phyloP scores from a whole-genome alignment of 2,329 filamentous ascomycete genomes.

The Pseudopithomyces chartarum region DNA sequence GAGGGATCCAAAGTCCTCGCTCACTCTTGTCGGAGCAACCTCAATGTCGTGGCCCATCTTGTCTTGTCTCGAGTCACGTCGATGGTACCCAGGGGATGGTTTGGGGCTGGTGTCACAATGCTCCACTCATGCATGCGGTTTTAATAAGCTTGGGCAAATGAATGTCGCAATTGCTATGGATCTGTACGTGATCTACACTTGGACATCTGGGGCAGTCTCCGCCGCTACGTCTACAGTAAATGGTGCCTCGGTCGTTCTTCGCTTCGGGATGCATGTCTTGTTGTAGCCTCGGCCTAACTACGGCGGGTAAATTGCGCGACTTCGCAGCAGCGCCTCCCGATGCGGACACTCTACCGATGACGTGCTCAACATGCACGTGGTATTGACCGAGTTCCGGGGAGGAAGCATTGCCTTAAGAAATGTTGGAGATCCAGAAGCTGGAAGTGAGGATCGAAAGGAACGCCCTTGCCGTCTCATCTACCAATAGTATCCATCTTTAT shows the following conservation, averaged over 20 bases:
- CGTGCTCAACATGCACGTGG: slow-evolving; percentile 21
- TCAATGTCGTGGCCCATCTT: slow-evolving; percentile 28
- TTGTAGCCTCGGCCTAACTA: slow-evolving; percentile 7
- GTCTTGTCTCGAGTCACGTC: too few relatives aligned
- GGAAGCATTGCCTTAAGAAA: slow-evolving; percentile 4
- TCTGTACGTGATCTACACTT: slow-evolving; percentile 20
- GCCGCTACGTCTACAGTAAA: background rate
- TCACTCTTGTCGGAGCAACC: slow-evolving; percentile 22
- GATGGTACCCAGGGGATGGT: background rate
- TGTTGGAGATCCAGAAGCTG: slow-evolving; percentile 4
- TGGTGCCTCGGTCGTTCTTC: background rate
- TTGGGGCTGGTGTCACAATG: background rate
- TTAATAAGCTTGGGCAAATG: slow-evolving; percentile 4
- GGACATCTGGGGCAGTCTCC: slow-evolving; percentile 21
- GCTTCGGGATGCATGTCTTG: background rate
- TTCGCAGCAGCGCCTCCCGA: background rate
- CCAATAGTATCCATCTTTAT: background rate
- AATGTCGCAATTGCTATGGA: slow-evolving; percentile 29
- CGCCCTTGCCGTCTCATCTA: background rate
- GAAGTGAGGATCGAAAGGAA: background rate
- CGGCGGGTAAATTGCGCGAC: background rate
- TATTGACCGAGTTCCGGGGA: background rate
- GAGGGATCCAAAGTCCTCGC: slow-evolving; percentile 30
- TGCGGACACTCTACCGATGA: slow-evolving; percentile 23
- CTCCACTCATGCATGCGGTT: background rate